Conservation (phyloP, 2,329 filamentous ascomycete species). For the Fusarium temperatum region DNA sequence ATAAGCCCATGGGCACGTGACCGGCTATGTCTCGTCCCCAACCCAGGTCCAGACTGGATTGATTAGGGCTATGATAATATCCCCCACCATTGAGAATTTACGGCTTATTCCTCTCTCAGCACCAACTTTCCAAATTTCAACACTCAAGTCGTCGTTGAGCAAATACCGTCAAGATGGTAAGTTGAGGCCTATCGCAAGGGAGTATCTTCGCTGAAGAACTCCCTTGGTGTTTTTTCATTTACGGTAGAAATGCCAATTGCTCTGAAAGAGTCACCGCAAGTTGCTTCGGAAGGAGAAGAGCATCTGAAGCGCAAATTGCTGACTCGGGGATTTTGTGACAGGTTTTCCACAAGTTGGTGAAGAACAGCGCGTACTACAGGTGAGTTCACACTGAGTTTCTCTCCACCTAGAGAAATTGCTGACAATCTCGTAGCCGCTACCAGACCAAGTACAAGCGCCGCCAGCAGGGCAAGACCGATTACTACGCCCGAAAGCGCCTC, state of each 20-base stretch:
- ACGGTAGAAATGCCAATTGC: conserved; percentile 57
- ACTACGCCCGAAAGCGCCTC: conserved; percentile 99
- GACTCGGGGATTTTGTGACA: conserved; percentile 78
- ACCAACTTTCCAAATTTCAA: conserved; percentile 49
- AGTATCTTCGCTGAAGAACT: conserved; percentile 16
- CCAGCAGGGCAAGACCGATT: conserved; percentile 97
- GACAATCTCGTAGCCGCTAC: conserved; percentile 75
- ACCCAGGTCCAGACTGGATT: conserved; percentile 45
- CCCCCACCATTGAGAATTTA: conserved; percentile 51
- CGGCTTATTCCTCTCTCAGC: conserved; percentile 36
- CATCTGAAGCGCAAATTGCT: conserved; percentile 99
- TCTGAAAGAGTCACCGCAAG: conserved; percentile 86
- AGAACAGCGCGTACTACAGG: conserved; percentile 99
- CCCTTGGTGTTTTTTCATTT: conserved; percentile 41
- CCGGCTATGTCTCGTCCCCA: conserved; percentile 49
- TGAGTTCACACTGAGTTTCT: conserved; percentile 58
- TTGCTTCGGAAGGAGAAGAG: conserved; percentile 86
- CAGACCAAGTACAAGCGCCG: conserved; percentile 99
- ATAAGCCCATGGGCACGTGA: conserved; percentile 36
- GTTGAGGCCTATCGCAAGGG: conserved; percentile 57
- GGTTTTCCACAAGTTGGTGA: conserved; percentile 93
- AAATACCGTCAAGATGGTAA: conserved; percentile 74
- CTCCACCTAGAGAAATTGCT: conserved; percentile 24
- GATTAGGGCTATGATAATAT: conserved; percentile 55
- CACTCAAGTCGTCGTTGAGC: conserved; percentile 54